Evolutionary conservation across 495 filamentous ascomycete species (phyloP).

Genomic region (Aspergillus incahuasiensis): DNA sequence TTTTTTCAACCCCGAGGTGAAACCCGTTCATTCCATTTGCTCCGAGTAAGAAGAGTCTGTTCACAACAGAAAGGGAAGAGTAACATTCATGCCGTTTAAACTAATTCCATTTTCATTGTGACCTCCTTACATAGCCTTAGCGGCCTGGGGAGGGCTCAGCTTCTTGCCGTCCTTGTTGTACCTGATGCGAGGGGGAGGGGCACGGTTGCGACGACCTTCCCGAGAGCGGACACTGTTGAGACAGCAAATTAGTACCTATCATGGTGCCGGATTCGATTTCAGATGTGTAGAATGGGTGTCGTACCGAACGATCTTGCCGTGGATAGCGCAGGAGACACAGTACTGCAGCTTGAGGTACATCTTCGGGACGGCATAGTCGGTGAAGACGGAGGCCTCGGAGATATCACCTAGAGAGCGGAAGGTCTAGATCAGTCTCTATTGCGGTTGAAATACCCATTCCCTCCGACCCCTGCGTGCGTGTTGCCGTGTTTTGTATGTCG

Average conservation of each 20-base stretch:
- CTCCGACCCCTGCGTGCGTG: constrained; percentile 2
- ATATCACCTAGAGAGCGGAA: constrained; percentile 77
- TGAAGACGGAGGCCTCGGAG: constrained; percentile 97
- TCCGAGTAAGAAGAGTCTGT: constrained; percentile 19
- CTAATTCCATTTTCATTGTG: constrained; percentile 37
- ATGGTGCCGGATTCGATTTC: not conserved
- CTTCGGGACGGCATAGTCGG: constrained; percentile 99
- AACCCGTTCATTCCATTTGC: constrained; percentile 26
- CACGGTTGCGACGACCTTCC: constrained; percentile 96
- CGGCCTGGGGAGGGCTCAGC: constrained; percentile 85
- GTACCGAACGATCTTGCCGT: constrained; percentile 99
- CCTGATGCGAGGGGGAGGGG: constrained; percentile 89
- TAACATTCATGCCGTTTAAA: constrained; percentile 25
- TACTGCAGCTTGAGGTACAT: constrained; percentile 99
- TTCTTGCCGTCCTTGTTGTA: constrained; percentile 99
- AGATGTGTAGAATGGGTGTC: constrained; percentile 25
- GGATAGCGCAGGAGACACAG: constrained; percentile 99
- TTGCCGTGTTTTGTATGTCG: constrained; percentile 11
- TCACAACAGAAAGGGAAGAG: constrained; percentile 23
- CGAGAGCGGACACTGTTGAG: constrained; percentile 84
- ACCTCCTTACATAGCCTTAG: constrained; percentile 55
- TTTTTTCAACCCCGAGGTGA: constrained; percentile 23
- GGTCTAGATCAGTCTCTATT: constrained; percentile 12
- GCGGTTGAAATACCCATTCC: not conserved
- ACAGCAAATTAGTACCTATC: not conserved